phyloP scores from a whole-genome alignment of 768 basidiomycete genomes.

The Chlorophyllum brunneum region DNA sequence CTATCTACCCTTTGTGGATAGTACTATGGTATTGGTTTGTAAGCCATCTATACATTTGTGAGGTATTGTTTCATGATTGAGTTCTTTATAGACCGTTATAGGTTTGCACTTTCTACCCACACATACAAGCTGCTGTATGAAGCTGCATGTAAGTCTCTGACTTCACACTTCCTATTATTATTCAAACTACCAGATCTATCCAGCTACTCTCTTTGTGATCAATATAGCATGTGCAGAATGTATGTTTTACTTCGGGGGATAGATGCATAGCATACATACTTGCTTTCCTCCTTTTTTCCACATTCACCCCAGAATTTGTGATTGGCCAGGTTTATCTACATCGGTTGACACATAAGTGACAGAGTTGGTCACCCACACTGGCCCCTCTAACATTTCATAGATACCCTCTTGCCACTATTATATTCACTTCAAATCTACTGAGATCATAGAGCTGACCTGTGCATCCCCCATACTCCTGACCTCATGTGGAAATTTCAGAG shows the following conservation, averaged over 20 bases:
- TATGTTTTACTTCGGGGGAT: background rate
- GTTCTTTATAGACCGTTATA: background rate
- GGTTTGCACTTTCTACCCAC: background rate
- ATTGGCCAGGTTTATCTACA: background rate
- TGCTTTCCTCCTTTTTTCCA: background rate
- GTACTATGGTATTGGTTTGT: background rate
- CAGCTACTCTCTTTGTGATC: background rate
- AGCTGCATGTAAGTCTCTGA: background rate
- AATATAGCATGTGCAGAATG: background rate
- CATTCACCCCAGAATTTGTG: background rate
- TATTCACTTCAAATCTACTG: too few species aligned
- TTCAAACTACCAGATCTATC: background rate
- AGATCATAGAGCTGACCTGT: too few species aligned
- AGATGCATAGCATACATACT: background rate
- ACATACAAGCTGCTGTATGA: background rate
- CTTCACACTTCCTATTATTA: background rate
- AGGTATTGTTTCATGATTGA: background rate
- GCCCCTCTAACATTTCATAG: background rate
- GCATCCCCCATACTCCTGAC: too few species aligned
- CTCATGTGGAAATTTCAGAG: too few species aligned
- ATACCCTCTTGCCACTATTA: background rate
- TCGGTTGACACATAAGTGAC: background rate
- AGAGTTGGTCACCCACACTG: background rate
- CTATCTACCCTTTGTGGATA: slow-evolving; percentile 8
- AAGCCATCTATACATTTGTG: background rate